Evolutionary conservation across 495 filamentous ascomycete genomes (phyloP).

Genomic region (Hyaloscypha hepaticicola): DNA sequence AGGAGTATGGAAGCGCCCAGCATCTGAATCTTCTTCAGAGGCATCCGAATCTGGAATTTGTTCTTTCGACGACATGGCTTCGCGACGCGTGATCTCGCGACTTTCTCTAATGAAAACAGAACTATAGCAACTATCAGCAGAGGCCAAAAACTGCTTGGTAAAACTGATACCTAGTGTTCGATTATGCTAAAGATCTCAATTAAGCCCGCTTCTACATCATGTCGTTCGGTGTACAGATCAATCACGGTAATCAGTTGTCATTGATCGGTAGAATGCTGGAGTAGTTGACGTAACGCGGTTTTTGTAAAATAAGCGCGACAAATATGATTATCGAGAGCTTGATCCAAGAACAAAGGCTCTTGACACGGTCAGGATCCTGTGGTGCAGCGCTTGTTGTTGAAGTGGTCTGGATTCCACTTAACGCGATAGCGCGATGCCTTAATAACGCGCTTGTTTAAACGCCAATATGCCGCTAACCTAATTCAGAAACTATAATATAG

Average conservation of each 20-base stretch:
- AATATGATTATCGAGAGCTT: not conserved
- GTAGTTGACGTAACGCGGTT: not conserved
- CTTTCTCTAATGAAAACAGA: not conserved
- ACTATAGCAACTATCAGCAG: not conserved
- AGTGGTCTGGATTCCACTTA: not conserved
- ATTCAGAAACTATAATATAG: not conserved
- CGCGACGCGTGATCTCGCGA: not conserved
- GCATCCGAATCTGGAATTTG: constrained; percentile 24
- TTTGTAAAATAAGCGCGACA: not conserved
- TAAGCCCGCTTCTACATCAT: not conserved
- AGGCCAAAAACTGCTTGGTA: not conserved
- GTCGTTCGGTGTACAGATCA: not conserved
- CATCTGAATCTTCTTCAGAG: constrained; percentile 14
- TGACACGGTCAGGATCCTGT: not conserved
- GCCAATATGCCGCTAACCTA: not conserved
- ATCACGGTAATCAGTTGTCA: too few species aligned
- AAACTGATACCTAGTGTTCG: not conserved
- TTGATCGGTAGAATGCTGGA: not conserved
- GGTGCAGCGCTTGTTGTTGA: not conserved
- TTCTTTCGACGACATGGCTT: constrained; percentile 17
- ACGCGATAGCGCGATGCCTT: not conserved
- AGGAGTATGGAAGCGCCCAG: constrained; percentile 4
- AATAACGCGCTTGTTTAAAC: not conserved
- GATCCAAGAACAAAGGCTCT: not conserved
- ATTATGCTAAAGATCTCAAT: not conserved